Percentiles rank a stretch among this genome's conserved stretches.
phyloP scores from a whole-genome alignment of 495 filamentous ascomycete species.

The Aspergillus funiculosus region DNA sequence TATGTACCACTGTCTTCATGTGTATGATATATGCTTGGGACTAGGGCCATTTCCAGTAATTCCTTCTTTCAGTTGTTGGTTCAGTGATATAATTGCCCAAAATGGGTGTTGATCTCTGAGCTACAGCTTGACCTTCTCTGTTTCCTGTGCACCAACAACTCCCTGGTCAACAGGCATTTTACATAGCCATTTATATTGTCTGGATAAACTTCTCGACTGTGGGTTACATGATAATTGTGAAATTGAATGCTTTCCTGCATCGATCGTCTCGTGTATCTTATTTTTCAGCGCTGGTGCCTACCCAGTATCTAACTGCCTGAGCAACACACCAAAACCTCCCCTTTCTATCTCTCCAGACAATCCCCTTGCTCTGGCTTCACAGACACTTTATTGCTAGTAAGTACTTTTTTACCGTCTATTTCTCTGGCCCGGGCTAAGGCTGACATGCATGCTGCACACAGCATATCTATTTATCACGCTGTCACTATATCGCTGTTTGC shows the following conservation, averaged over 20 bases:
- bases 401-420: too few relatives aligned
- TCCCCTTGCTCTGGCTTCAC: too few relatives aligned
- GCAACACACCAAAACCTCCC: conserved; percentile 3
- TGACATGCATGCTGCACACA: neutral
- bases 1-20: conserved; percentile 8
- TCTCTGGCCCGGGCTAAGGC: neutral
- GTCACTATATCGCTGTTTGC: neutral
- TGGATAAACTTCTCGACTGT: neutral
- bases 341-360: neutral
- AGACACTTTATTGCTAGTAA: too few relatives aligned
- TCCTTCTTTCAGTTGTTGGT: too few relatives aligned
- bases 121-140: conserved; percentile 5
- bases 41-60: neutral
- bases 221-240: neutral
- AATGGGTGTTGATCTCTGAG: conserved; percentile 15
- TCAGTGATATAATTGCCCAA: too few relatives aligned
- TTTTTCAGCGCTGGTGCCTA: neutral
- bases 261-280: neutral
- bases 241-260: neutral
- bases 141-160: conserved; percentile 8
- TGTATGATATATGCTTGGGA: conserved; percentile 6
- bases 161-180: neutral
- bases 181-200: conserved; percentile 6
- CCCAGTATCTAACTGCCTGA: neutral
- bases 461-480: neutral